Evolutionary conservation across 352 stramenopile genomes (phyloP).

Genomic region (Phytopythium ostracodes): DNA sequence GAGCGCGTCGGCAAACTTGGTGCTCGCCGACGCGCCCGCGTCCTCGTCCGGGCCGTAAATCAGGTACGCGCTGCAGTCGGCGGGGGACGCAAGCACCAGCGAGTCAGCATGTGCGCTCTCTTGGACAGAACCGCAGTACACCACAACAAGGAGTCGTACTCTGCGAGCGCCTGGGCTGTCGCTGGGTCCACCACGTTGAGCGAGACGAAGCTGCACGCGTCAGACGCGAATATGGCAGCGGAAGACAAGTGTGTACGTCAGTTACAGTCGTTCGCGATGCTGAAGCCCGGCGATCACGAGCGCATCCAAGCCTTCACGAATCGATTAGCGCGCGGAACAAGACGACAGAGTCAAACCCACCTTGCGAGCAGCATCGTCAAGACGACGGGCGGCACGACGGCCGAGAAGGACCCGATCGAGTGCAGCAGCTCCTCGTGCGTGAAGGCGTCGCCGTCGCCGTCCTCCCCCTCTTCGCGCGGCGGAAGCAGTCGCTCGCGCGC

Average conservation of each 20-base stretch:
- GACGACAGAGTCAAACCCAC: slow-evolving; percentile 15
- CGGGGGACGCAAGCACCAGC: background rate
- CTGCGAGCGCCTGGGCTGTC: slow-evolving; percentile 63
- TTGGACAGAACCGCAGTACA: background rate
- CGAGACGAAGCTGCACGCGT: slow-evolving; percentile 56
- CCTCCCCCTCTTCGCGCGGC: slow-evolving; percentile 8
- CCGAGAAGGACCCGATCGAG: slow-evolving; percentile 82
- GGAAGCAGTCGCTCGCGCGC: slow-evolving; percentile 47
- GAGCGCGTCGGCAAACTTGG: slow-evolving; percentile 70
- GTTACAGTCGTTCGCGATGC: background rate
- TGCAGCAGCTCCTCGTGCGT: slow-evolving; percentile 83
- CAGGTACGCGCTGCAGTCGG: slow-evolving; percentile 60
- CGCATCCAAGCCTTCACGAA: no score
- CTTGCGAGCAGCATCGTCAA: slow-evolving; percentile 81
- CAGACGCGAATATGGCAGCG: background rate
- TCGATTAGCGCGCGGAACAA: background rate
- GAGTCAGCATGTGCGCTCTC: background rate
- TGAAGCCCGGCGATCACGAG: no score
- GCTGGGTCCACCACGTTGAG: slow-evolving; percentile 74
- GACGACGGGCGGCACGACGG: slow-evolving; percentile 74
- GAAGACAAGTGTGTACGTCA: background rate
- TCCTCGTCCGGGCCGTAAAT: slow-evolving; percentile 68
- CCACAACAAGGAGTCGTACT: slow-evolving; percentile 29
- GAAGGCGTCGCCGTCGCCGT: slow-evolving; percentile 40
- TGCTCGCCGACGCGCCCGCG: slow-evolving; percentile 44